Evolutionary conservation across 176 grass and related monocot species (phyloP).

Genomic region (Alopecurus myosuroides): DNA sequence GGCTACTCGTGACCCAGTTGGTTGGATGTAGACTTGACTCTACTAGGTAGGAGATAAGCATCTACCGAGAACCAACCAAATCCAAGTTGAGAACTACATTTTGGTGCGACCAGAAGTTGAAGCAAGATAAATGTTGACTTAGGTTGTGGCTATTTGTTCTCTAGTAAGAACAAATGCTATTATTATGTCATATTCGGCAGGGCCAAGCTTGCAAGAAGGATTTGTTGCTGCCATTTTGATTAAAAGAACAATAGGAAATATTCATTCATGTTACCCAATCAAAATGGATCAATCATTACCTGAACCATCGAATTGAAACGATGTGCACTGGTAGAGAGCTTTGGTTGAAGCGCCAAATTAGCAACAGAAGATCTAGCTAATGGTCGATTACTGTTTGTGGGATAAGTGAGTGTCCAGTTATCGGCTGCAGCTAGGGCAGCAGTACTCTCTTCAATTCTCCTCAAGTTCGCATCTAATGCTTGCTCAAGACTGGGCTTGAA

Average conservation of each 20-base stretch:
- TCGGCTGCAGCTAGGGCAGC: slow-evolving; percentile 84
- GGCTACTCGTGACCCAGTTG: neutral
- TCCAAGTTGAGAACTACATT: neutral
- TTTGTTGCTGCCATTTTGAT: neutral
- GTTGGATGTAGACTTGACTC: neutral
- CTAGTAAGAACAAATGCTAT: neutral
- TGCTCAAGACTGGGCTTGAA: slow-evolving; percentile 91
- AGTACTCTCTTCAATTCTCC: slow-evolving; percentile 92
- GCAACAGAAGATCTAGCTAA: slow-evolving; percentile 49
- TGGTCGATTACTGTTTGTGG: slow-evolving; percentile 45
- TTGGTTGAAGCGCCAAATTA: slow-evolving; percentile 63
- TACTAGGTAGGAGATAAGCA: neutral
- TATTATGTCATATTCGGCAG: neutral
- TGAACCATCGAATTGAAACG: slow-evolving; percentile 91
- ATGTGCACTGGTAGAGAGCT: slow-evolving; percentile 87
- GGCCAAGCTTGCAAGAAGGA: neutral
- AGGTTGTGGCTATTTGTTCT: neutral
- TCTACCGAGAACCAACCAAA: neutral
- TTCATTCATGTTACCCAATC: neutral
- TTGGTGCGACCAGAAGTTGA: neutral
- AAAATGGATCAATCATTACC: slow-evolving; percentile 43
- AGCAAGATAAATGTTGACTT: neutral
- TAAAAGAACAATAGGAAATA: neutral
- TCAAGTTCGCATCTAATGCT: slow-evolving; percentile 86
- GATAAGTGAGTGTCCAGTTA: slow-evolving; percentile 79